These are phyloP conservation scores for Phytopythium mirpurense DNA, from an alignment of 352 stramenopile genomes.

Conservation along the genomic window DNA sequence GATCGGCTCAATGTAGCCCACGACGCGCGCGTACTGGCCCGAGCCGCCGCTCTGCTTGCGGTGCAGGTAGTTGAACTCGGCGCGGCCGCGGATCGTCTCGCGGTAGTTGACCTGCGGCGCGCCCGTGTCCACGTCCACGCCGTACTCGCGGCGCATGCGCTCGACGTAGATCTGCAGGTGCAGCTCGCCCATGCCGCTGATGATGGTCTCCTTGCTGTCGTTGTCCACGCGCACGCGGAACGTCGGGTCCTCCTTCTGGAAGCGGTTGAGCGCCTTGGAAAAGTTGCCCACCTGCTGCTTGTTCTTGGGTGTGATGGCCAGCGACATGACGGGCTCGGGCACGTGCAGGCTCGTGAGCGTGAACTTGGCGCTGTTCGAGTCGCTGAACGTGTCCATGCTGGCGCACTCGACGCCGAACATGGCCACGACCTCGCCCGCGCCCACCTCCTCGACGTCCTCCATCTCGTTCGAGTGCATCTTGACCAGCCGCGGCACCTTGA, in stretches of 20 bases:
- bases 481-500: constrained; percentile 77
- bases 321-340: constrained; percentile 86
- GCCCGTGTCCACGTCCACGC: constrained; percentile 77
- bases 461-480: constrained; percentile 88
- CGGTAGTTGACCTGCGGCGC: constrained; percentile 89
- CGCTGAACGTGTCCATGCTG: too few relatives aligned
- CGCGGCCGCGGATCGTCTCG: constrained; percentile 67
- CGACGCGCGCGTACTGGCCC: constrained; percentile 79
- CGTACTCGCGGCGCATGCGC: constrained; percentile 87
- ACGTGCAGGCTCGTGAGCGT: constrained; percentile 86
- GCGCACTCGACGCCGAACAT: constrained; percentile 89
- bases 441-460: constrained; percentile 80
- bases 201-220: constrained; percentile 97
- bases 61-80: too few relatives aligned
- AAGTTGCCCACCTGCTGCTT: constrained; percentile 84
- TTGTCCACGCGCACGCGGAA: constrained; percentile 94
- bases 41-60: constrained; percentile 65
- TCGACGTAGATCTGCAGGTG: constrained; percentile 94
- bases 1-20: constrained; percentile 98
- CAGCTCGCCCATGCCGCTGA: constrained; percentile 95
- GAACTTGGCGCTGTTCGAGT: too few relatives aligned
- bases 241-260: constrained; percentile 94
- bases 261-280: constrained; percentile 66
- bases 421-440: constrained; percentile 89
- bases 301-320: constrained; percentile 87